Evolutionary conservation across 1,284 basidiomycete genomes (phyloP).

Genomic region (Apiotrichum montevideense): DNA sequence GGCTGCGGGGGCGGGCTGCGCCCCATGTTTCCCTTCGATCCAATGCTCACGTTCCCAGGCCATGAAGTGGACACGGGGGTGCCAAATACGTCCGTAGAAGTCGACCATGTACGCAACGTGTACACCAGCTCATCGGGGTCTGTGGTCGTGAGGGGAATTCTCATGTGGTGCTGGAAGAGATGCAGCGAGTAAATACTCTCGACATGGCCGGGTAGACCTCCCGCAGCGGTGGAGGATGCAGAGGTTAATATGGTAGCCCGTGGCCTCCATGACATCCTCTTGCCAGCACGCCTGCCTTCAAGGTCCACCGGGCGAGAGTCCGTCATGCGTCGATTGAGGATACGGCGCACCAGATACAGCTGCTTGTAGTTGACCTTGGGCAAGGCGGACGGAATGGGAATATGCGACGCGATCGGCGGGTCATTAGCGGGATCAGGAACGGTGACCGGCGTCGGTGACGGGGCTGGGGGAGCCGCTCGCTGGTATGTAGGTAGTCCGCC

Average conservation of each 20-base stretch:
- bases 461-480: constrained; percentile 4
- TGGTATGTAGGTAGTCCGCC: constrained; percentile 16
- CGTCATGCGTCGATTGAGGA: constrained; percentile 30
- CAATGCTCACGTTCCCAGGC: background rate
- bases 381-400: constrained; percentile 28
- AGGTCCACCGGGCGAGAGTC: constrained; percentile 13
- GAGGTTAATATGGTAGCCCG: constrained; percentile 15
- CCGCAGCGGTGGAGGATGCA: constrained; percentile 30
- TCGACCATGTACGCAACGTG: constrained; percentile 2
- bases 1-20: background rate
- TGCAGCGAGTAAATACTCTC: constrained; percentile 44
- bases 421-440: constrained; percentile 1
- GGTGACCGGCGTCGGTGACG: background rate
- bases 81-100: constrained; percentile 3
- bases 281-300: background rate
- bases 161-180: constrained; percentile 37
- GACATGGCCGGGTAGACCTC: constrained; percentile 43
- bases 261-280: constrained; percentile 7
- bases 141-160: constrained; percentile 12
- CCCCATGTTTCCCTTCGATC: background rate
- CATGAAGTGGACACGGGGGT: constrained; percentile 6
- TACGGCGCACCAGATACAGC: constrained; percentile 36
- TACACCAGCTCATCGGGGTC: constrained; percentile 8
- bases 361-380: constrained; percentile 45
- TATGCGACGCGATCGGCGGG: constrained; percentile 28